phyloP scores from a whole-genome alignment of 257 asterid species.

The Salvia hispanica region DNA sequence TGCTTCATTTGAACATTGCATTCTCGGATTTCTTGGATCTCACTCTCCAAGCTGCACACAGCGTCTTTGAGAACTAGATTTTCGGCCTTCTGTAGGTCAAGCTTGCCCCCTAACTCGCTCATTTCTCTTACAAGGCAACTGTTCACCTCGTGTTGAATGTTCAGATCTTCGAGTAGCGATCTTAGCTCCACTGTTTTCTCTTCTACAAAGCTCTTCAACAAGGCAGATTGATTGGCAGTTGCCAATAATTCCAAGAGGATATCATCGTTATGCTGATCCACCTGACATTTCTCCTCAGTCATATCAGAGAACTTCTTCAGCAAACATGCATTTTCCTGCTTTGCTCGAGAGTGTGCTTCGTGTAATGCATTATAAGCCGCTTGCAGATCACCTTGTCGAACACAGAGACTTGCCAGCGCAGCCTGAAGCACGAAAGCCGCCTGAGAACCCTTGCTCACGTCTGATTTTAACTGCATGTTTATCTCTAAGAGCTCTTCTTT shows the following conservation, averaged over 20 bases:
- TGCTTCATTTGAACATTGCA: slow-evolving; percentile 46
- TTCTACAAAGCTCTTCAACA: slow-evolving; percentile 45
- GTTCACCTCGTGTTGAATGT: slow-evolving; percentile 48
- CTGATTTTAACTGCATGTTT: slow-evolving; percentile 55
- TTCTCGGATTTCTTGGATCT: slow-evolving; percentile 50
- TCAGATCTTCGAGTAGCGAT: slow-evolving; percentile 52
- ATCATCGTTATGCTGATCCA: slow-evolving; percentile 56
- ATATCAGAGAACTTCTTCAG: slow-evolving; percentile 55
- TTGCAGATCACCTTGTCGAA: slow-evolving; percentile 51
- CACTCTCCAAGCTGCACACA: slow-evolving; percentile 59
- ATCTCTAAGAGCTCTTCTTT: slow-evolving; percentile 56
- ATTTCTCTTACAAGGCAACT: slow-evolving; percentile 52
- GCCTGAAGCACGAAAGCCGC: slow-evolving; percentile 48
- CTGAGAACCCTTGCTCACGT: slow-evolving; percentile 43
- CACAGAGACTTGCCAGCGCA: slow-evolving; percentile 50
- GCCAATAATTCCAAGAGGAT: slow-evolving; percentile 56
- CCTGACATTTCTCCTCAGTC: slow-evolving; percentile 53
- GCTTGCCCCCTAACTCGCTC: slow-evolving; percentile 44
- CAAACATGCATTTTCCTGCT: slow-evolving; percentile 58
- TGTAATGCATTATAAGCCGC: slow-evolving; percentile 51
- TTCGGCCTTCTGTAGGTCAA: slow-evolving; percentile 63
- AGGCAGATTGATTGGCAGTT: slow-evolving; percentile 45
- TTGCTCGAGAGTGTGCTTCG: slow-evolving; percentile 45
- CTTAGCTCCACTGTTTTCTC: slow-evolving; percentile 58
- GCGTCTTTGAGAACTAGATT: slow-evolving; percentile 55